phyloP scores from a whole-genome alignment of 306 rosid genomes.

The Dalbergia oliveri region DNA sequence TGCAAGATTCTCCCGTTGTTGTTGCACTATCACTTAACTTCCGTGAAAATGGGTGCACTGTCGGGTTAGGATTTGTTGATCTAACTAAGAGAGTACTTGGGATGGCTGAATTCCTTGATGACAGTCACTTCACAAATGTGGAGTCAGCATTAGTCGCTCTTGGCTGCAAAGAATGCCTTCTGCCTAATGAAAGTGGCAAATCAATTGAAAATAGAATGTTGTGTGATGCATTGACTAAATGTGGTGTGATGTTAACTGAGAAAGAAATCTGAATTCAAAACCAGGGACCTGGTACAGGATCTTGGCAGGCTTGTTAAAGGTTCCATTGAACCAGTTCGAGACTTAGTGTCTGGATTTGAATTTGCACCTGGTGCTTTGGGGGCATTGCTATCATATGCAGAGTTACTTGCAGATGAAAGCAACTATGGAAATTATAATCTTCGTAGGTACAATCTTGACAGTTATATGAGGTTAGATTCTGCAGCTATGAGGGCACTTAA shows the following conservation, averaged over 20 bases:
- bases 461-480: slow-evolving; percentile 92
- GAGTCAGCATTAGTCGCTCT: slow-evolving; percentile 95
- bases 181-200: slow-evolving; percentile 72
- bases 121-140: slow-evolving; percentile 86
- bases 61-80: slow-evolving; percentile 87
- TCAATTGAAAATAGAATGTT: slow-evolving; percentile 69
- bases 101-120: slow-evolving; percentile 91
- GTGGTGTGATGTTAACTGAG: slow-evolving; percentile 93
- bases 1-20: slow-evolving; percentile 95
- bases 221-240: slow-evolving; percentile 74
- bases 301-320: slow-evolving; percentile 95
- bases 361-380: slow-evolving; percentile 91
- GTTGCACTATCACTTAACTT: slow-evolving; percentile 76
- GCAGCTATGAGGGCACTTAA: slow-evolving; percentile 95
- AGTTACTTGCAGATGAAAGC: slow-evolving; percentile 89
- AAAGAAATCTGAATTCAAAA: slow-evolving; percentile 87
- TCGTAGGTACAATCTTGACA: slow-evolving; percentile 78
- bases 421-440: slow-evolving; percentile 85
- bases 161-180: slow-evolving; percentile 96
- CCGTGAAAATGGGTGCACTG: slow-evolving; percentile 79
- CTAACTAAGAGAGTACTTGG: slow-evolving; percentile 89
- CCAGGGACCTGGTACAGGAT: slow-evolving; percentile 90
- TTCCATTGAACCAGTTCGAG: slow-evolving; percentile 88
- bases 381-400: slow-evolving; percentile 86
- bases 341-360: slow-evolving; percentile 88